These are phyloP conservation scores for Skeletonema menzelii DNA, from an alignment of 108 stramenopile species.

Conservation along the genomic window DNA sequence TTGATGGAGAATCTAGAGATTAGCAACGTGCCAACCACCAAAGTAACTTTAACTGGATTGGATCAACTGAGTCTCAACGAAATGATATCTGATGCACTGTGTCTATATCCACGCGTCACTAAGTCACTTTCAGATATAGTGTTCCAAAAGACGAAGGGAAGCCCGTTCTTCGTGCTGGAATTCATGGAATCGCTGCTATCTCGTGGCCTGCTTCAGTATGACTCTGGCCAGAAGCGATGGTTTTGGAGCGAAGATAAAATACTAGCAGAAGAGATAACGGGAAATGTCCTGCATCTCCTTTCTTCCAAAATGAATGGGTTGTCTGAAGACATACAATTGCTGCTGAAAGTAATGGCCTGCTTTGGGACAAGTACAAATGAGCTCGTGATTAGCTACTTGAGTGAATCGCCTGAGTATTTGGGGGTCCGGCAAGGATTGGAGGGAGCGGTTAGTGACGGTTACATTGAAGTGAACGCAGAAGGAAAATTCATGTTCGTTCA, in stretches of 20 bases:
- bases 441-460: conserved; percentile 4
- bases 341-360: too few relatives aligned
- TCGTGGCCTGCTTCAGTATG: conserved; percentile 17
- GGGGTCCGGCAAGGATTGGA: conserved; percentile 1
- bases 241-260: conserved; percentile 24
- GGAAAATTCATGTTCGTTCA: too few relatives aligned
- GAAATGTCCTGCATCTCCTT: too few relatives aligned
- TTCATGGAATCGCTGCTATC: conserved; percentile 29
- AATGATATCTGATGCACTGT: conserved; percentile 30
- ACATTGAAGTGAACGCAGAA: conserved; percentile 1
- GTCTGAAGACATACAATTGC: too few relatives aligned
- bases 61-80: conserved; percentile 9
- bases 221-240: conserved; percentile 27
- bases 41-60: conserved; percentile 12
- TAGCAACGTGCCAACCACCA: conserved; percentile 7
- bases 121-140: conserved; percentile 23
- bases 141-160: conserved; percentile 33
- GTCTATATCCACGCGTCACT: conserved; percentile 18
- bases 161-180: conserved; percentile 30
- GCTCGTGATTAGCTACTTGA: too few relatives aligned
- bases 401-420: neutral
- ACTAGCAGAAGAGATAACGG: conserved; percentile 8
- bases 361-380: too few relatives aligned
- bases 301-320: too few relatives aligned
- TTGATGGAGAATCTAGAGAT: conserved; percentile 6